phyloP scores from a whole-genome alignment of 129 eudicot genomes.

The Kitagawia praeruptora region DNA sequence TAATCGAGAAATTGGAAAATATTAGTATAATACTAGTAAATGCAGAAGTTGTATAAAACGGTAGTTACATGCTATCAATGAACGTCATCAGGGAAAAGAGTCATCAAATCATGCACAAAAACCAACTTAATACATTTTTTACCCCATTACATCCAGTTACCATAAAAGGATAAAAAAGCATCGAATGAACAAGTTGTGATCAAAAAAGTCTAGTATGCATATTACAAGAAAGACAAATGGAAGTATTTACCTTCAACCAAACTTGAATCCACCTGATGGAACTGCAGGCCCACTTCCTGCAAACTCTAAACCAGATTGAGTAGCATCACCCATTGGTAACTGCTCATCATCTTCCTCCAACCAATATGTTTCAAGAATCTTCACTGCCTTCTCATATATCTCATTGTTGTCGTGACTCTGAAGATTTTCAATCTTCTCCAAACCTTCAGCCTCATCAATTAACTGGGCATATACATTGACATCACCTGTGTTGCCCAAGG shows the following conservation, averaged over 20 bases:
- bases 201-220: neutral
- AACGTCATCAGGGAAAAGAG: neutral
- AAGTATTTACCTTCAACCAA: neutral
- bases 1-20: neutral
- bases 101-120: neutral
- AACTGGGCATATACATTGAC: constrained; percentile 55
- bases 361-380: constrained; percentile 67
- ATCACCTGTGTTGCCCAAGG: constrained; percentile 32
- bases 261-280: constrained; percentile 3
- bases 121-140: neutral
- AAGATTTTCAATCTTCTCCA: constrained; percentile 67
- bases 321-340: neutral
- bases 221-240: neutral
- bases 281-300: neutral
- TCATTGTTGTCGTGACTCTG: constrained; percentile 69
- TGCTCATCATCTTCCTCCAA: constrained; percentile 63
- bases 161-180: neutral
- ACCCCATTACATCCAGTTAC: neutral
- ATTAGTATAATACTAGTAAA: neutral
- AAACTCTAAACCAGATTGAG: neutral
- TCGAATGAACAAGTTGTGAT: neutral
- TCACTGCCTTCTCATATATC: constrained; percentile 73
- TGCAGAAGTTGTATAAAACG: neutral
- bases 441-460: constrained; percentile 59
- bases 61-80: neutral